phyloP scores from a whole-genome alignment of 208 protist species.

The Polymyxa betae region DNA sequence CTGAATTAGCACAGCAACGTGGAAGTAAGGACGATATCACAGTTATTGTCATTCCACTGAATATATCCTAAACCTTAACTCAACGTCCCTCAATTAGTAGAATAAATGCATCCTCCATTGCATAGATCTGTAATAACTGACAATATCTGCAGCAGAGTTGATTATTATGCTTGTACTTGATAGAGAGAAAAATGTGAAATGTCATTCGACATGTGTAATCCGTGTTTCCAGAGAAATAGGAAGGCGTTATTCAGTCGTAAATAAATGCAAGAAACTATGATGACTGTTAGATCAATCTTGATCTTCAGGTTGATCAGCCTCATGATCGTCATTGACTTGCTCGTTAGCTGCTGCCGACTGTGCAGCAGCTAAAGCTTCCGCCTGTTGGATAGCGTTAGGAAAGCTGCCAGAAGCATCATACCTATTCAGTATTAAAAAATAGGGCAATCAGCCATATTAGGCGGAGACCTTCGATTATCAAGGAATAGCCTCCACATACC shows the following conservation, averaged over 20 bases:
- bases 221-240: no score
- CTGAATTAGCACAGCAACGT: slow-evolving; percentile 3
- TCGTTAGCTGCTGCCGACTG: no score
- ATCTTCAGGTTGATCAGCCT: background rate
- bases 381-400: background rate
- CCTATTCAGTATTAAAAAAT: background rate
- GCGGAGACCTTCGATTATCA: slow-evolving; percentile 19
- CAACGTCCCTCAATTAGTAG: background rate
- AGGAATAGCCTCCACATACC: slow-evolving; percentile 49
- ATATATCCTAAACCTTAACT: background rate
- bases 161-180: no score
- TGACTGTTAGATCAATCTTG: background rate
- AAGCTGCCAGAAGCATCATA: slow-evolving; percentile 28
- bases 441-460: background rate
- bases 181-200: no score
- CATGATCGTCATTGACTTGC: background rate
- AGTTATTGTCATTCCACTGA: slow-evolving; percentile 23
- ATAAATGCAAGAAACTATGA: no score
- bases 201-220: no score
- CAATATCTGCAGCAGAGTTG: no score
- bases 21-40: slow-evolving; percentile 50
- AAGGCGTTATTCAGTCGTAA: no score
- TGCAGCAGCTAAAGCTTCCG: background rate
- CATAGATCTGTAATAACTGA: no score
- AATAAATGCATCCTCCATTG: no score